phyloP scores from a whole-genome alignment of 306 rosid species.

The Glycine latifolia region DNA sequence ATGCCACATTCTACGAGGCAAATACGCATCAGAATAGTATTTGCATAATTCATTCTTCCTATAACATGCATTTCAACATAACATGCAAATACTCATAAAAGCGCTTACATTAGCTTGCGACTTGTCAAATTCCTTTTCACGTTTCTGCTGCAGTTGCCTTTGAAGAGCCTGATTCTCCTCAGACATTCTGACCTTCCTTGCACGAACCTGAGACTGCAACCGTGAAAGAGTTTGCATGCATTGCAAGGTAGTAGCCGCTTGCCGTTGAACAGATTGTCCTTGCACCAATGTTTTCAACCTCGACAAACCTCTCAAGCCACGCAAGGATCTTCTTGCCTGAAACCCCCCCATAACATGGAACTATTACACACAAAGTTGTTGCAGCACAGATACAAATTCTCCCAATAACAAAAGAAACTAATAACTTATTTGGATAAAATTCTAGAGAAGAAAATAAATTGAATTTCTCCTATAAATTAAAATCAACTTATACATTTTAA shows the following conservation, averaged over 20 bases:
- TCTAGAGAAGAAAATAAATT: too few species aligned
- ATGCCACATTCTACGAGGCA: conserved; percentile 13
- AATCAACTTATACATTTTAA: too few species aligned
- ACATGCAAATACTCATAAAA: conserved; percentile 25
- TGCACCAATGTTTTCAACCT: conserved; percentile 80
- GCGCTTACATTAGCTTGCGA: conserved; percentile 65
- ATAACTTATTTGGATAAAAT: not conserved
- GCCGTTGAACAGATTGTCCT: conserved; percentile 84
- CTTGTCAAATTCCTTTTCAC: conserved; percentile 71
- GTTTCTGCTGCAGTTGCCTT: conserved; percentile 69
- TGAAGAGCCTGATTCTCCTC: conserved; percentile 90
- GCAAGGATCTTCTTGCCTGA: conserved; percentile 84
- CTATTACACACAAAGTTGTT: conserved; percentile 23
- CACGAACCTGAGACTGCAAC: conserved; percentile 79
- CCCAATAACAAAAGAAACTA: conserved; percentile 25
- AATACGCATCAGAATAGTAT: not conserved
- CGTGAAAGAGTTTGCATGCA: conserved; percentile 93
- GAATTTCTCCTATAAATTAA: not conserved
- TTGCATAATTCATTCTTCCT: not conserved
- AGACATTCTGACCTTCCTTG: conserved; percentile 76
- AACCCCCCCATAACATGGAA: conserved; percentile 10
- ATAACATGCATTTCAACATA: not conserved
- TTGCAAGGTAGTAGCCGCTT: conserved; percentile 74
- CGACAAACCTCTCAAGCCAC: conserved; percentile 79
- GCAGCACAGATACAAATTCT: conserved; percentile 19